Conservation (phyloP, 1,139 yeast species). For the Sugiyamaella paludigena region DNA sequence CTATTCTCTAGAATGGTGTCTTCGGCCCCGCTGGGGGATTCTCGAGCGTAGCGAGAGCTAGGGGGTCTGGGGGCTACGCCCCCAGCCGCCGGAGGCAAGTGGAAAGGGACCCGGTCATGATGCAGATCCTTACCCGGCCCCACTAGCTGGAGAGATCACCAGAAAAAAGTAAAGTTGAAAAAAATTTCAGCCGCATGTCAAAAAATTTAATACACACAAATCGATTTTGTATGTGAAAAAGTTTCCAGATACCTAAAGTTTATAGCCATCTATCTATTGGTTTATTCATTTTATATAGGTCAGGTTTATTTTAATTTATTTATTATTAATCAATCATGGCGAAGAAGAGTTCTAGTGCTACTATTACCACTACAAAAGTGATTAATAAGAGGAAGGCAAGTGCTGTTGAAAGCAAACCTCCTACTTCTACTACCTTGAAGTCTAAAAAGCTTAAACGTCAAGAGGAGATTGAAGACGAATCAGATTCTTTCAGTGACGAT, state of each 20-base stretch:
- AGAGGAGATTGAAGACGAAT: conserved; percentile 12
- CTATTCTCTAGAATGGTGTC: no score
- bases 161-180: not conserved
- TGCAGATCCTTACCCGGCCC: no score
- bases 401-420: conserved; percentile 4
- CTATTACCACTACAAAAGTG: conserved; percentile 1
- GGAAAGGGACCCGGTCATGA: no score
- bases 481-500: conserved; percentile 13
- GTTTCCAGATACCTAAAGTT: no score
- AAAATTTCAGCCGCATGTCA: not conserved
- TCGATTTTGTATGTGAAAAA: no score
- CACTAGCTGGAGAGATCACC: not conserved
- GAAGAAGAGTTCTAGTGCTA: not conserved
- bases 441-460: conserved; percentile 12
- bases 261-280: no score
- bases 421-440: conserved; percentile 8
- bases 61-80: no score
- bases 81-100: no score
- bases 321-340: no score
- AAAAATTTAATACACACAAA: not conserved
- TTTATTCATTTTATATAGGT: not conserved
- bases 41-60: no score
- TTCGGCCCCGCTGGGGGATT: no score
- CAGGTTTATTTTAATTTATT: not conserved
- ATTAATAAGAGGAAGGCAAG: conserved; percentile 10